Evolutionary conservation across 2,329 filamentous ascomycete genomes (phyloP).

Genomic region (Scytalidium lignicola): DNA sequence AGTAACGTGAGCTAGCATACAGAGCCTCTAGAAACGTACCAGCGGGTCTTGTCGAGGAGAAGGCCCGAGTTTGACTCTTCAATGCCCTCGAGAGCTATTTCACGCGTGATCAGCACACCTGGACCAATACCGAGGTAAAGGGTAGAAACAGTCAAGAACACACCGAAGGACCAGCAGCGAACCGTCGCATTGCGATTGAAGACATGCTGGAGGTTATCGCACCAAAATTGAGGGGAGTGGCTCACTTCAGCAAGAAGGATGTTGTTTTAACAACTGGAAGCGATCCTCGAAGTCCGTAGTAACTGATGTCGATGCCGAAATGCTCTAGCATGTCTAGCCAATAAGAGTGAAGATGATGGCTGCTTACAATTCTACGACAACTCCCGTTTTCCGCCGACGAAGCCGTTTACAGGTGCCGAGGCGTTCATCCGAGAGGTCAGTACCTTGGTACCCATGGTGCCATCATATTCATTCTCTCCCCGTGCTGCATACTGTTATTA

Average conservation of each 20-base stretch:
- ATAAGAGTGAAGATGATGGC: not conserved
- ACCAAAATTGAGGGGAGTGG: conserved; percentile 18
- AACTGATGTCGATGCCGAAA: conserved; percentile 1
- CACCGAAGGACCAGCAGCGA: conserved; percentile 52
- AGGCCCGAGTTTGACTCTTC: conserved; percentile 65
- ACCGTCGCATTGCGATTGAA: conserved; percentile 59
- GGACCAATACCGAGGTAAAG: conserved; percentile 12
- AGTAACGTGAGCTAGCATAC: conserved; percentile 5
- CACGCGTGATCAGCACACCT: conserved; percentile 13
- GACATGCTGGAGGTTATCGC: conserved; percentile 45
- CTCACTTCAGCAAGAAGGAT: conserved; percentile 2
- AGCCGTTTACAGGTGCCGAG: not conserved
- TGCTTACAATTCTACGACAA: not conserved
- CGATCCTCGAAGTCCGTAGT: not conserved
- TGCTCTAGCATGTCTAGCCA: not conserved
- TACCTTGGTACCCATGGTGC: not conserved
- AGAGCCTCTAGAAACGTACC: conserved; percentile 45
- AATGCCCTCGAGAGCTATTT: conserved; percentile 29
- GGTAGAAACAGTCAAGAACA: conserved; percentile 28
- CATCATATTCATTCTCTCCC: not conserved
- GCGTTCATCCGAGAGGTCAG: not conserved
- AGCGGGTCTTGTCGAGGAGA: conserved; percentile 80
- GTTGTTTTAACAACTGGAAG: conserved; percentile 1
- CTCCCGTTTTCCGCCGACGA: not conserved
- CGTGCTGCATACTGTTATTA: too few relatives aligned